Percentiles rank a stretch among this genome's conserved stretches.
Conservation (phyloP, 257 asterid genomes). For the Oldenlandia corymbosa region DNA sequence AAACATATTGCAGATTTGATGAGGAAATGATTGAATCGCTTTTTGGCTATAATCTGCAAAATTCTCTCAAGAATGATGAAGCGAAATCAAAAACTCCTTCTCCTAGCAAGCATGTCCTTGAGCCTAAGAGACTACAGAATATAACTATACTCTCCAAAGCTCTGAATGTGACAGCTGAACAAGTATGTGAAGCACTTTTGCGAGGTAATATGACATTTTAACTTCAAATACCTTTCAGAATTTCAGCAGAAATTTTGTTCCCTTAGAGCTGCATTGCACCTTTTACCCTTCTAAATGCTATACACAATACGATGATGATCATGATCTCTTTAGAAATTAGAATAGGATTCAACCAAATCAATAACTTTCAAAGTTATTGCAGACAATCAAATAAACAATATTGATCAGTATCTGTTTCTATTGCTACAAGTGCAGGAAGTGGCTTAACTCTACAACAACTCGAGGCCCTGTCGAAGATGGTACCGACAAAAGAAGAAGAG, state of each 20-base stretch:
- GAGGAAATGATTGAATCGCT: constrained; percentile 95
- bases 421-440: constrained; percentile 44
- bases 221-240: background rate
- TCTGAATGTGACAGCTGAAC: constrained; percentile 64
- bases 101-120: constrained; percentile 86
- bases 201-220: constrained; percentile 38
- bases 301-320: too few relatives aligned
- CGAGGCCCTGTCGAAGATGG: constrained; percentile 86
- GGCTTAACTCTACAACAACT: constrained; percentile 79
- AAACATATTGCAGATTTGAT: constrained; percentile 54
- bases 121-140: constrained; percentile 90
- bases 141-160: constrained; percentile 87
- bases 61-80: constrained; percentile 52
- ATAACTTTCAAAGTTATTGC: too few relatives aligned
- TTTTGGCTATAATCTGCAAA: constrained; percentile 81
- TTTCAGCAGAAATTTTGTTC: background rate
- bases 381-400: background rate
- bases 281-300: background rate
- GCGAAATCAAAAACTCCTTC: constrained; percentile 70
- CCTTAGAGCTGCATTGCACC: background rate
- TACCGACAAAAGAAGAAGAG: constrained; percentile 84
- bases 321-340: too few relatives aligned
- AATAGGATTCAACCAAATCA: too few relatives aligned
- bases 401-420: background rate
- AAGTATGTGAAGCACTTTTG: constrained; percentile 68